These are phyloP conservation scores for Arctostaphylos glauca DNA, from an alignment of 148 eudicot genomes.

Conservation along the genomic window DNA sequence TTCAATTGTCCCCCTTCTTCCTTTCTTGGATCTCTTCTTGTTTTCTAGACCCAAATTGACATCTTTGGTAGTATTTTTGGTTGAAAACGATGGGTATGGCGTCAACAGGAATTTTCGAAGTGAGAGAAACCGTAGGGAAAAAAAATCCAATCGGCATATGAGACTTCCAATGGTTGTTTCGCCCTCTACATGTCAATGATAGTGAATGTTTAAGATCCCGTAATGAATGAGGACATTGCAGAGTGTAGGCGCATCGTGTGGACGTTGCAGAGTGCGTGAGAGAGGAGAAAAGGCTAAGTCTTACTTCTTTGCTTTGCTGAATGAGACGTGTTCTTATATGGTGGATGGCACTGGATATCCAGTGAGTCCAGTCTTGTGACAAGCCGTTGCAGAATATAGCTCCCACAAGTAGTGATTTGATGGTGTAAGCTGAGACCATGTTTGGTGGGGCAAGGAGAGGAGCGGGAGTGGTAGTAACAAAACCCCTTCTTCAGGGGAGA, in stretches of 20 bases:
- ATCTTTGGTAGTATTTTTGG: not conserved
- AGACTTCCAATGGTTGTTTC: not conserved
- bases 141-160: not conserved
- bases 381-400: not conserved
- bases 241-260: not conserved
- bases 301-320: not conserved
- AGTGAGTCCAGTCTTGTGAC: not conserved
- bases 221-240: not conserved
- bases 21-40: not conserved
- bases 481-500: not conserved
- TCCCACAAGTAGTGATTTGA: not conserved
- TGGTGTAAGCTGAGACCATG: not conserved
- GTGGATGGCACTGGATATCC: not conserved
- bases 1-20: conserved; percentile 17
- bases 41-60: not conserved
- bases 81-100: not conserved
- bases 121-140: not conserved
- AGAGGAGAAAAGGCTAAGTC: not conserved
- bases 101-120: not conserved
- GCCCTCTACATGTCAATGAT: not conserved
- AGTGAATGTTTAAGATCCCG: not conserved
- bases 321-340: not conserved
- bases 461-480: not conserved
- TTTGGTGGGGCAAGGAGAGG: not conserved
- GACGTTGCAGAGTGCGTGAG: not conserved